Evolutionary conservation across 345 rosid species (phyloP).

Genomic region (Brassica incana): DNA sequence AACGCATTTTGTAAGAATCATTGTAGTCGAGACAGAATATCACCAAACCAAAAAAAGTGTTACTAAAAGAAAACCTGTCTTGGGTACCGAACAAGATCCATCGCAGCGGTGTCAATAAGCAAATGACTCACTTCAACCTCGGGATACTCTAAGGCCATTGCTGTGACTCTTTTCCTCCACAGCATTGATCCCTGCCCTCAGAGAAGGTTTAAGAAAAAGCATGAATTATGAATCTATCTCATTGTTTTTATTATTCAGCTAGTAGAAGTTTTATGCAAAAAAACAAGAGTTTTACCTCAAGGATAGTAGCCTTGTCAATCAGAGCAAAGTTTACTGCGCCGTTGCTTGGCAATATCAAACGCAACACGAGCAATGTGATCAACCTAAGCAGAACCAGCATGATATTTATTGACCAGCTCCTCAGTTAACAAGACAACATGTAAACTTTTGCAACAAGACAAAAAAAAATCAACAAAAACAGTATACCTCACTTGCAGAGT

Average conservation of each 20-base stretch:
- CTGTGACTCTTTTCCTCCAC: slow-evolving; percentile 31
- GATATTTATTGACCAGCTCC: background rate
- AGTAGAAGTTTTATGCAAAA: background rate
- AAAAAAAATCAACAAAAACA: background rate
- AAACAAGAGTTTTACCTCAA: slow-evolving; percentile 18
- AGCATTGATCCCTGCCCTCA: slow-evolving; percentile 19
- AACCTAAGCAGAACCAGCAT: slow-evolving; percentile 22
- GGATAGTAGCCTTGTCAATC: slow-evolving; percentile 26
- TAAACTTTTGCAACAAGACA: background rate
- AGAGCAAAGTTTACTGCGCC: slow-evolving; percentile 22
- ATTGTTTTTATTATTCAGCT: background rate
- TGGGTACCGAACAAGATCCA: slow-evolving; percentile 26
- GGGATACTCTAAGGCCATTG: slow-evolving; percentile 27
- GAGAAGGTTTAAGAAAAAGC: background rate
- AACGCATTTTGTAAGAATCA: background rate
- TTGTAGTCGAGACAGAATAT: background rate
- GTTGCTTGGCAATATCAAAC: slow-evolving; percentile 30
- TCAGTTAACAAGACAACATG: background rate
- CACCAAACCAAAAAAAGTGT: background rate
- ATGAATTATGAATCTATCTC: background rate
- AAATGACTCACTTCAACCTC: slow-evolving; percentile 31
- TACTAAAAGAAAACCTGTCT: slow-evolving; percentile 13
- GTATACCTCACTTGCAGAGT: slow-evolving; percentile 23
- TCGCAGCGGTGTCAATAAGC: slow-evolving; percentile 21
- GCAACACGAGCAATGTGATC: slow-evolving; percentile 35